Evolutionary conservation across 2,329 filamentous ascomycete genomes (phyloP), one percentile per base, ranked within the genome.

Genomic region (Emericellopsis cladophorae): DNA sequence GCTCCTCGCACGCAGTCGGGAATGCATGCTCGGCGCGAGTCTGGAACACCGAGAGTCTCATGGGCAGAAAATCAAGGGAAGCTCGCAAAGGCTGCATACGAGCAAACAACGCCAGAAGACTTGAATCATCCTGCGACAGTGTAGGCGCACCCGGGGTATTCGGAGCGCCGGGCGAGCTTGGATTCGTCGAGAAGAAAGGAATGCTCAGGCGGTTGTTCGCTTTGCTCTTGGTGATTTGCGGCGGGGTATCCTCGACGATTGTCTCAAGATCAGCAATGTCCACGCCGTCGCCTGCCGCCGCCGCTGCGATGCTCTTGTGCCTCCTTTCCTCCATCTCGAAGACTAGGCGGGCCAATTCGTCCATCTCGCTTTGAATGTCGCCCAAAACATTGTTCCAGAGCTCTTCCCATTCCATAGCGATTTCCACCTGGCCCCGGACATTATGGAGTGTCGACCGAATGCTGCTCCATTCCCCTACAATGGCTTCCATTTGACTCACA

Each of bases 361-460:
- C 84, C 61, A 78, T 81, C 62, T 98, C 92, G 46, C 81, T 79
- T 40, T 89, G 85, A 45, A 96, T 95, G 56, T 96, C 90, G 36
- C 89, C 90, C 3, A 98, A 68, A 4, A 96, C 90, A 47, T 76
- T 86, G 51, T 87, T 87, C 90, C 92, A 96, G 31, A 98, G 70
- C 62, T 96, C 89, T 59, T 95, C 89, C 90, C 90, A 98, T 56
- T 98, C 92, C 88, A 96, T 94, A 37, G 92, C 92, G 44, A 95
- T 79, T 60, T 96, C 92, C 15, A 98, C 90, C 55, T 96, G 90
- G 37, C 76, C 76, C 57, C 94, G 94, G 42, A 95, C 83, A 22
- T 65, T 80, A 47, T 82, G 83, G 39, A 98, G 66, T 2, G 83
- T 81, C 34, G 67, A 70, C 51, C 87, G 84, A 51, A 95, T 90